Evolutionary conservation across 306 rosid species (phyloP).

Genomic region (Oemleria cerasiformis): DNA sequence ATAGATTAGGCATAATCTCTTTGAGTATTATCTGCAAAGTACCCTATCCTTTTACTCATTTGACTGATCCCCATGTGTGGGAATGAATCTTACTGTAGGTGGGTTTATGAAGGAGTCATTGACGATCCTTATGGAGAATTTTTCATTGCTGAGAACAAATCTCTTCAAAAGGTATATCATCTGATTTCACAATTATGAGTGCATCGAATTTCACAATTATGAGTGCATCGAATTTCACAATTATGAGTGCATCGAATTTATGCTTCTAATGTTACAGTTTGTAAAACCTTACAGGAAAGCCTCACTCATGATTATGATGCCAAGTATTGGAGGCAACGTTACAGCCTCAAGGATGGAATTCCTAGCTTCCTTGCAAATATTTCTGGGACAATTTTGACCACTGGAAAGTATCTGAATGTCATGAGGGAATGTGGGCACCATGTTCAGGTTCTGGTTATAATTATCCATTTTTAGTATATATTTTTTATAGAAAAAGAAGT

Average conservation of each 20-base stretch:
- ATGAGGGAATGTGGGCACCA: slow-evolving; percentile 98
- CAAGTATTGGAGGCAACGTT: slow-evolving; percentile 89
- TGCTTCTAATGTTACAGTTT: slow-evolving; percentile 26
- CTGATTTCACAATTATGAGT: slow-evolving; percentile 15
- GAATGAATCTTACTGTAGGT: slow-evolving; percentile 49
- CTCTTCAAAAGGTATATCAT: slow-evolving; percentile 71
- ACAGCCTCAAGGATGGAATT: slow-evolving; percentile 96
- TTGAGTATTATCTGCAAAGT: slow-evolving; percentile 6
- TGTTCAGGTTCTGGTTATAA: slow-evolving; percentile 69
- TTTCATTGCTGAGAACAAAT: slow-evolving; percentile 88
- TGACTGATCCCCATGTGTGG: slow-evolving; percentile 24
- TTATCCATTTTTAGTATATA: slow-evolving; percentile 9
- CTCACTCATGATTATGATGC: slow-evolving; percentile 88
- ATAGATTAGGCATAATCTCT: background rate
- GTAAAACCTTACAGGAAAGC: slow-evolving; percentile 67
- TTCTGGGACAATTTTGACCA: slow-evolving; percentile 86
- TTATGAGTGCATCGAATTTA: no score
- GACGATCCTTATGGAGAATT: slow-evolving; percentile 97
- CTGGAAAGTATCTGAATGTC: slow-evolving; percentile 96
- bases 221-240: no score
- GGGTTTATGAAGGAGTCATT: slow-evolving; percentile 96
- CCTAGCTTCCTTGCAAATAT: slow-evolving; percentile 85
- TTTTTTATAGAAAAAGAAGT: slow-evolving; percentile 2
- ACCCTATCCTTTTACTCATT: slow-evolving; percentile 10
- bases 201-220: slow-evolving; percentile 21